Evolutionary conservation across 1,284 basidiomycete species (phyloP), one percentile per base, ranked within the genome.

Genomic region (Afroboletus lepidellus): DNA sequence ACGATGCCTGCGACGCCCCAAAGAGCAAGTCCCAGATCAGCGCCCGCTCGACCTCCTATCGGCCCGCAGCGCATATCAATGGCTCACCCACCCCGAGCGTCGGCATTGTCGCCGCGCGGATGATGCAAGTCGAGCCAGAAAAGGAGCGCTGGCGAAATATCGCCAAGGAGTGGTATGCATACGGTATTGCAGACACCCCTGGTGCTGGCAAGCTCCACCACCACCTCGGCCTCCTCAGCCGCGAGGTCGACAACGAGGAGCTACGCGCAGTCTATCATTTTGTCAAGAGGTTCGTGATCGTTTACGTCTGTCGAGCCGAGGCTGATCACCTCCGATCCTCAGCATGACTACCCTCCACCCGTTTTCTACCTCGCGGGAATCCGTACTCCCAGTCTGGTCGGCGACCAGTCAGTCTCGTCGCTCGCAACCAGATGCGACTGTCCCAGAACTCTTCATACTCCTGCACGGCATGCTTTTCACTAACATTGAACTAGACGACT

Each of bases 381-480:
- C 91, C 0, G 78, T 98, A 12, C 76, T 95, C 1, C 84, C 85
- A 0, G 75, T 97, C 21, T 98, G 96, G 82, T 90, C 92, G 20
- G 77, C 78, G 5, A 70, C 81, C 5, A 79, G 85, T 0, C 92
- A 94, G 68, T 77, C 83, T 39, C 82, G 84, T 16, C 85, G 86
- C 38, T 77, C 85, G 44, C 75, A 80, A 11, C 86, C 93, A 1
- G 93, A 96, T 59, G 87, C 92, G 3, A 78, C 77, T 0, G 83
- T 84, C 0, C 74, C 87, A 4, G 94, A 96, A 41, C 80, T 97
- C 2, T 98, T 98, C 58, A 83, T 98, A 12, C 82, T 94, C 33
- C 74, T 98, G 2, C 96, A 98, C 58, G 95, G 95, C 24, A 92
- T 97, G 89, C 78, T 99, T 2, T 96, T 98, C 72, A 98, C 95